Evolutionary conservation across 202 grass and related monocot genomes (phyloP).

Genomic region (Alloteropsis angusta): DNA sequence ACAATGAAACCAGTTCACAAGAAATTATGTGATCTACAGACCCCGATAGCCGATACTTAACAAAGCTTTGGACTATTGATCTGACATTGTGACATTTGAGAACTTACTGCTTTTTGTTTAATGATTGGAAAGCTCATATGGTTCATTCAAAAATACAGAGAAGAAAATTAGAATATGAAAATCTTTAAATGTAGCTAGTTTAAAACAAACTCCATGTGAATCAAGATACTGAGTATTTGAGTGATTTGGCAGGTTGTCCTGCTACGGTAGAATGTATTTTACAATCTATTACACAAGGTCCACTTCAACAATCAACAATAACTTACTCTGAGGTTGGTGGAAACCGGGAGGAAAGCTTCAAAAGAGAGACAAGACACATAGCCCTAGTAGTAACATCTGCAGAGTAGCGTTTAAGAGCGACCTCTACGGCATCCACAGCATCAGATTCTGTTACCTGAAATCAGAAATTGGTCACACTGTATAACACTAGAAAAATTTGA

Average conservation of each 20-base stretch:
- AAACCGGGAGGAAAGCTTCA: conserved; percentile 96
- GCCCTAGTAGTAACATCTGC: conserved; percentile 84
- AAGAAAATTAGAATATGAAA: not conserved
- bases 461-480: conserved; percentile 22
- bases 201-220: conserved; percentile 4
- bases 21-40: not conserved
- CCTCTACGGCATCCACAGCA: conserved; percentile 82
- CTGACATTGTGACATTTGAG: not conserved
- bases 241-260: not conserved
- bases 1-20: not conserved
- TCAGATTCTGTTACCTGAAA: conserved; percentile 98
- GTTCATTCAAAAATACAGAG: not conserved
- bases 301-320: conserved; percentile 33
- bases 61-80: not conserved
- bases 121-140: not conserved
- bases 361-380: conserved; percentile 90
- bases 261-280: conserved; percentile 1
- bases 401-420: conserved; percentile 57
- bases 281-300: not conserved
- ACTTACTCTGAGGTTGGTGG: conserved; percentile 83
- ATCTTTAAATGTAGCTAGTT: not conserved
- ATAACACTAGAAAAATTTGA: conserved; percentile 22
- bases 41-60: not conserved
- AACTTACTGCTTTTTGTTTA: not conserved
- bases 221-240: not conserved